Conservation (phyloP, 106 monocot species). For the Allium sativum region DNA sequence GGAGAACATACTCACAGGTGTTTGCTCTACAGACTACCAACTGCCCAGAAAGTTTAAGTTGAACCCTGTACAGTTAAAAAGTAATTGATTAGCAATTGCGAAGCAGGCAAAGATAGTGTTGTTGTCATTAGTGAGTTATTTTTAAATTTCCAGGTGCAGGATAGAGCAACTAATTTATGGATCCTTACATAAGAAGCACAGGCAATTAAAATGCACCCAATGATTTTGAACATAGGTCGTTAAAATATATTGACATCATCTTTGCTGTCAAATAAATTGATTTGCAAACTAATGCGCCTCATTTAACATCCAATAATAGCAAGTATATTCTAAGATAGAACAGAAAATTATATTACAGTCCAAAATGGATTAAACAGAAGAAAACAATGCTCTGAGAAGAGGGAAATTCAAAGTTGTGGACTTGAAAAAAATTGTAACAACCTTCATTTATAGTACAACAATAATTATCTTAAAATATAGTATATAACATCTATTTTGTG, state of each 20-base stretch:
- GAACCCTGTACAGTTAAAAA: slow-evolving; percentile 16
- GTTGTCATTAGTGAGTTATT: background rate
- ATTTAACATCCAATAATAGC: no score
- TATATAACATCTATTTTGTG: no score
- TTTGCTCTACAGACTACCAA: slow-evolving; percentile 31
- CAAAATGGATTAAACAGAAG: no score
- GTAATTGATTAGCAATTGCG: background rate
- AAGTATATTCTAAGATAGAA: no score
- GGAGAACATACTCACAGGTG: slow-evolving; percentile 22
- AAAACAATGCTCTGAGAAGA: no score
- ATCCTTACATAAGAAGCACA: background rate
- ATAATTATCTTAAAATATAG: no score
- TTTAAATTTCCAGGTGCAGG: background rate
- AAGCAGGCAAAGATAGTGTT: background rate
- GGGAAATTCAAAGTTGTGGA: no score
- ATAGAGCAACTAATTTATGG: background rate
- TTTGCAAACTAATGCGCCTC: no score
- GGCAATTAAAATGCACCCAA: background rate
- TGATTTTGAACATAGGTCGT: background rate
- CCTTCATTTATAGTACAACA: no score
- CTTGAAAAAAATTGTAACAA: no score
- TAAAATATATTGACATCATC: background rate
- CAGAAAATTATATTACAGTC: no score
- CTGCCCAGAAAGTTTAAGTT: slow-evolving; percentile 11
- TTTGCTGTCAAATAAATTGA: background rate